Evolutionary conservation across 768 basidiomycete genomes (phyloP), one percentile per base, ranked within the genome.

Genomic region (Trametes coccinea): DNA sequence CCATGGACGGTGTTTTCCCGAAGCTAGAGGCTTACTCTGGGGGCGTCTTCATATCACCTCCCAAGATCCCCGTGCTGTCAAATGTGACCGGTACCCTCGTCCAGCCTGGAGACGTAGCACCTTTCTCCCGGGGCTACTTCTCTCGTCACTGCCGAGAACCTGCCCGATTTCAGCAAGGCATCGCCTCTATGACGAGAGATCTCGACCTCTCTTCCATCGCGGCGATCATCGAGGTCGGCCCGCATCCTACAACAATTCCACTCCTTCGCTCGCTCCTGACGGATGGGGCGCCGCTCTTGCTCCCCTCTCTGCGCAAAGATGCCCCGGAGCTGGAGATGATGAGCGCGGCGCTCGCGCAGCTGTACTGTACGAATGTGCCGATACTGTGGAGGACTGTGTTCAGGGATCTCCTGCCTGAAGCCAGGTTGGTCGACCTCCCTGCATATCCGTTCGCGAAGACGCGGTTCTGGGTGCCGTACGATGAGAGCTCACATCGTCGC

Each of bases 161-260:
- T 31, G 88, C 86, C 9, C 77, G 71, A 33, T 89, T 89, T 65
- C 74, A 79, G 13, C 74, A 76, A 29, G 83, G 83, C 11, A 69
- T 90, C 2, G 72, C 70, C n/a, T 72, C 78, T 0, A 75, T 85
- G 9, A 33, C 77, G 1, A 63, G 73, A 5, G 61, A 59, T 13
- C 27, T 70, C 11, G 71, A 69, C 14, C 60, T 75, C 30, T 51
- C 67, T 44, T 59, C 69, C 13, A 69, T 78, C 6, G 77, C 77
- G 44, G 78, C 77, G 0, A 90, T 84, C 84, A 75, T 91, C 7
- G 89, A 91, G 70, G 78, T 90, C 45, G 84, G 89, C 2, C 86
- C 89, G 10, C 86, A 89, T 62, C 74, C 82, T 0, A 78, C 79
- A 3, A 79, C 80, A 13, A 74, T 89, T 3, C 81, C 86, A 0